Evolutionary conservation across 2,329 filamentous ascomycete species (phyloP).

Genomic region (Ceratocystis harringtonii): DNA sequence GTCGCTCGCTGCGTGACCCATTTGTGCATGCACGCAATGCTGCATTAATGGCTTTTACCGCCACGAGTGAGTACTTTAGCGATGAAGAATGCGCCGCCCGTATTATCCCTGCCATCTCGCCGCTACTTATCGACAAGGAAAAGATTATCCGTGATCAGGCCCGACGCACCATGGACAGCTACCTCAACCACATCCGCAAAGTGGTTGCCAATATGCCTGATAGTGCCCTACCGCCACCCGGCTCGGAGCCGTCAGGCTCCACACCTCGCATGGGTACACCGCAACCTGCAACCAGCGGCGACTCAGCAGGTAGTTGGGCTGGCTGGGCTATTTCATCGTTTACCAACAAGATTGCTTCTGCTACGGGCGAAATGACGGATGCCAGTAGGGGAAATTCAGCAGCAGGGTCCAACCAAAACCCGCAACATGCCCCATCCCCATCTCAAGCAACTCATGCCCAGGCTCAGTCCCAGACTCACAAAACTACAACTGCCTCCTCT

Average conservation of each 20-base stretch:
- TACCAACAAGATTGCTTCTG: constrained; percentile 78
- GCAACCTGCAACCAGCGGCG: constrained; percentile 32
- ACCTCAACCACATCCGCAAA: constrained; percentile 69
- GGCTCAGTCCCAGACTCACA: constrained; percentile 22
- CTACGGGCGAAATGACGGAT: constrained; percentile 70
- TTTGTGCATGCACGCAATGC: constrained; percentile 92
- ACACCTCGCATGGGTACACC: constrained; percentile 68
- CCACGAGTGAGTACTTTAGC: constrained; percentile 70
- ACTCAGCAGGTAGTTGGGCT: constrained; percentile 55
- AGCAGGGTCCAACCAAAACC: constrained; percentile 14
- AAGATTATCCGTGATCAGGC: constrained; percentile 88
- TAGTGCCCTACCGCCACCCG: constrained; percentile 53
- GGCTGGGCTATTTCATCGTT: constrained; percentile 98
- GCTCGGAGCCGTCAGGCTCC: constrained; percentile 33
- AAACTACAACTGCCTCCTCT: constrained; percentile 38
- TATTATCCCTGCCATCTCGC: constrained; percentile 71
- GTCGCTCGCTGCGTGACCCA: constrained; percentile 74
- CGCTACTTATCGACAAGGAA: constrained; percentile 82
- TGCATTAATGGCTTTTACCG: constrained; percentile 67
- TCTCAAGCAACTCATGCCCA: constrained; percentile 18
- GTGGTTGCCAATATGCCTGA: constrained; percentile 66
- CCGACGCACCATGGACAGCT: constrained; percentile 74
- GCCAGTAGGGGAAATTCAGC: constrained; percentile 26
- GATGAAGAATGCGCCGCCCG: constrained; percentile 81
- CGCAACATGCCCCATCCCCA: constrained; percentile 29